A percentile compares a stretch with the other conserved stretches of the same genome.
These are phyloP conservation scores for Amesomyces nigricolor DNA, from an alignment of 2,329 filamentous ascomycete species.

Conservation along the genomic window DNA sequence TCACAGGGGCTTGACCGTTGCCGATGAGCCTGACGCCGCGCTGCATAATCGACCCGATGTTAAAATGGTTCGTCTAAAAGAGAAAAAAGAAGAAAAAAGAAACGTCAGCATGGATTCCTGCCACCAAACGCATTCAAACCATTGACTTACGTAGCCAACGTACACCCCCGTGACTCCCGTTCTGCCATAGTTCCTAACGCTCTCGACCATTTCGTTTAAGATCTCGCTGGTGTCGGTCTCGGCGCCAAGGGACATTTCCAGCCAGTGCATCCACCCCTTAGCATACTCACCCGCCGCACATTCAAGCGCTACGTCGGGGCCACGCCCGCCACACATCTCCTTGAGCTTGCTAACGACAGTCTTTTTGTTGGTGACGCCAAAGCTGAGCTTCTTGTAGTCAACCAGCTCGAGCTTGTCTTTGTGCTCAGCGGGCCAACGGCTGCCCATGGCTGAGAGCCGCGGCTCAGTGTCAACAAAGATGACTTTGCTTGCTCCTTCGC, in stretches of 20 bases:
- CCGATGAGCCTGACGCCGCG: slow-evolving; percentile 74
- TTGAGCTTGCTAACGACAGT: slow-evolving; percentile 69
- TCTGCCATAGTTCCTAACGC: slow-evolving; percentile 65
- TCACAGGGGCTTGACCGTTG: slow-evolving; percentile 65
- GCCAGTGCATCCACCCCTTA: slow-evolving; percentile 55
- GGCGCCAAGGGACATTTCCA: slow-evolving; percentile 55
- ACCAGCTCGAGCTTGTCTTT: slow-evolving; percentile 57
- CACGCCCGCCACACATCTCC: slow-evolving; percentile 64
- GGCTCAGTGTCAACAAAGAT: slow-evolving; percentile 73
- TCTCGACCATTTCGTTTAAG: slow-evolving; percentile 71
- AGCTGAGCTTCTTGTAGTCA: slow-evolving; percentile 57
- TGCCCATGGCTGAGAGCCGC: slow-evolving; percentile 62
- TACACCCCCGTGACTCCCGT: slow-evolving; percentile 72
- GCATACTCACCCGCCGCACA: slow-evolving; percentile 57
- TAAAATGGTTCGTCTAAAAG: slow-evolving; percentile 68
- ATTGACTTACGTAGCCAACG: slow-evolving; percentile 49
- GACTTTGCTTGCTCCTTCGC: slow-evolving; percentile 68
- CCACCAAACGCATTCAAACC: neutral
- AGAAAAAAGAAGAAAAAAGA: no score
- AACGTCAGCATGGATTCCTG: neutral
- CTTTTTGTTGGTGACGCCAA: slow-evolving; percentile 50
- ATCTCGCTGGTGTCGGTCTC: slow-evolving; percentile 84
- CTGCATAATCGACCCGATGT: slow-evolving; percentile 79
- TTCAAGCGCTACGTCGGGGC: slow-evolving; percentile 70
- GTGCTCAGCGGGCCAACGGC: slow-evolving; percentile 49